Evolutionary conservation across 176 grass and related monocot species (phyloP).

Genomic region (Lolium multiflorum): DNA sequence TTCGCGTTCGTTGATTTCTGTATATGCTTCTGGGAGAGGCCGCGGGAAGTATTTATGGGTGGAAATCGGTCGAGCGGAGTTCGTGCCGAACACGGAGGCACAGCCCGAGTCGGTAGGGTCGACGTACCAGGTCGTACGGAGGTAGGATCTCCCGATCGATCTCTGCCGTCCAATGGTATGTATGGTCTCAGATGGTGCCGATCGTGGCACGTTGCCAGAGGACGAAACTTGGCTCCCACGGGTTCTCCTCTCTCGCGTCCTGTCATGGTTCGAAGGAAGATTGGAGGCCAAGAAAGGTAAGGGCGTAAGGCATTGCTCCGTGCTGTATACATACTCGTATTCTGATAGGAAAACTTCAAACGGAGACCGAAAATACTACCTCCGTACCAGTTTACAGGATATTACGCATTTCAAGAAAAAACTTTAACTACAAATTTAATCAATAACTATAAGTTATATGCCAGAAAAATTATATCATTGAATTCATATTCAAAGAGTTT

Average conservation of each 20-base stretch:
- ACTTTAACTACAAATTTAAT: no score
- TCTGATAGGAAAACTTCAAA: no score
- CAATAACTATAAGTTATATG: no score
- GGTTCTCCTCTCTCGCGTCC: not conserved
- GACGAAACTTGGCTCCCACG: conserved; percentile 36
- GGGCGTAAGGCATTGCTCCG: no score
- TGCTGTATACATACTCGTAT: not conserved
- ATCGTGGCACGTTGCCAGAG: not conserved
- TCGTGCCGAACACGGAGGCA: not conserved
- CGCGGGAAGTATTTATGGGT: conserved; percentile 31
- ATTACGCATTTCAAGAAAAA: no score
- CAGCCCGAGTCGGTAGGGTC: not conserved
- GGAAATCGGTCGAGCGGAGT: not conserved
- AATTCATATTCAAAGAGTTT: no score
- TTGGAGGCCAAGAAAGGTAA: no score
- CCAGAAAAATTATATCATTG: no score
- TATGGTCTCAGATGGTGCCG: not conserved
- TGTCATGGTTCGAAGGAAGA: no score
- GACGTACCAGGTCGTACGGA: no score
- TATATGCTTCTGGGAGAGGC: not conserved
- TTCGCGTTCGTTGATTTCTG: conserved; percentile 29
- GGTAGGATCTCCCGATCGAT: not conserved
- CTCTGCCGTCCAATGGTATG: not conserved
- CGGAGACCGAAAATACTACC: no score
- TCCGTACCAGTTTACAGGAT: no score